These are phyloP conservation scores for Gentiana macrophylla DNA, from an alignment of 257 asterid species.

Conservation along the genomic window DNA sequence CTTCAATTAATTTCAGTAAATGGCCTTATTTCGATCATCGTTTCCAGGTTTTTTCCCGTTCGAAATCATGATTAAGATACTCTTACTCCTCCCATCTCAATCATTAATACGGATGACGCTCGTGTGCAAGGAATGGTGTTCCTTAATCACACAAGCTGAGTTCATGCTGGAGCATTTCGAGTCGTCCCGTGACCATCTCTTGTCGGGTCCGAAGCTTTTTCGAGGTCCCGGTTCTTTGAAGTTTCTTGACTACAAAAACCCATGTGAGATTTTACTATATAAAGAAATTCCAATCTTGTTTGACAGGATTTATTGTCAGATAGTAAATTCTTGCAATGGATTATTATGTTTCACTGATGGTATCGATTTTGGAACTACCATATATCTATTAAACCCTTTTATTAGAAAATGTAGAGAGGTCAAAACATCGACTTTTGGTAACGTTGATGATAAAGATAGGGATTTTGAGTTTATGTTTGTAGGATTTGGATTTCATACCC, in stretches of 20 bases:
- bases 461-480: neutral
- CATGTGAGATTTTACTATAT: neutral
- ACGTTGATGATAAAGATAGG: neutral
- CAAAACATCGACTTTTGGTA: neutral
- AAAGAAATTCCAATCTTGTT: neutral
- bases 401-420: conserved; percentile 2
- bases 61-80: neutral
- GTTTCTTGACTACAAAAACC: neutral
- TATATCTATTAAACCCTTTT: conserved; percentile 14
- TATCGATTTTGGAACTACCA: neutral
- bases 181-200: neutral
- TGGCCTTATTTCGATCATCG: no score
- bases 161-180: neutral
- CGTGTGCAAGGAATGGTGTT: conserved; percentile 5
- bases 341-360: conserved; percentile 7
- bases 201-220: neutral
- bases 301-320: neutral
- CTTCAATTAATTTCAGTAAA: no score
- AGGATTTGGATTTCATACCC: conserved; percentile 14
- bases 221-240: neutral
- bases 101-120: neutral
- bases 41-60: conserved; percentile 3
- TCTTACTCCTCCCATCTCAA: conserved; percentile 8
- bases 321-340: conserved; percentile 14
- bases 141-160: neutral